Base-by-base conservation (phyloP, 1,284 basidiomycete genomes). In the Neotropicomus parvogracilis region DNA sequence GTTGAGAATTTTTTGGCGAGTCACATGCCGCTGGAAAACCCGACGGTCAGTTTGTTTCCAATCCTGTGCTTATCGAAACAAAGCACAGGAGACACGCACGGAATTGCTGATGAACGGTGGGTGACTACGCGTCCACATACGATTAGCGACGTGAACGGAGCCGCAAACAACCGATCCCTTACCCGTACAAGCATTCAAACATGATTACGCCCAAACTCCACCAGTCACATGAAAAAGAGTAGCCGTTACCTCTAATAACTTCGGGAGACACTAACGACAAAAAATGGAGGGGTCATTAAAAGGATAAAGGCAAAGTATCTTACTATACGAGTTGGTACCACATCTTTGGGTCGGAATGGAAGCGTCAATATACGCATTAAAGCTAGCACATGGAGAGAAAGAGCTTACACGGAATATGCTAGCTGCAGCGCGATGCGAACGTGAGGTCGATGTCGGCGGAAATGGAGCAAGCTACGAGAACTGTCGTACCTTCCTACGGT, bases 191-290 rank as follows among this genome's bases (percentile, higher is more conserved):
- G 63, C 89, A 92, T 67, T 93, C 90, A 60, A 84, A 91, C 80
- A 92, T 85, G 64, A 97, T 95, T 46, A 95, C 88, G 19, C 94
- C 94, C 40, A 97, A 77, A 65, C 90, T 93, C 95, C 95, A 98
- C 94, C 94, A 98, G 65, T 98, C 95, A 65, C 92, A 97, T 29
- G 88, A 89, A 69, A 91, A 95, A 40, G 90, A 85, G 69, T 98
- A 98, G 20, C 94, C 95, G 62, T 88, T 85, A 16, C 88, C 87
- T 60, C 93, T 81, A 59, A 99, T 91, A 34, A 98, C 95, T 67
- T 98, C 95, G 27, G 93, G 92, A 10, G 91, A 93, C 91, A 91
- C 89, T 86, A 68, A 60, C 55, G 62, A 64, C 50, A 61, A 54
- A 61, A 60, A 53, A 59, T 55, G 52, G 46, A 58, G 44, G 34